Percentiles rank a stretch among this genome's conserved stretches.
Conservation (phyloP, 2,329 filamentous ascomycete genomes). For the Cladosporium cucumerinum region DNA sequence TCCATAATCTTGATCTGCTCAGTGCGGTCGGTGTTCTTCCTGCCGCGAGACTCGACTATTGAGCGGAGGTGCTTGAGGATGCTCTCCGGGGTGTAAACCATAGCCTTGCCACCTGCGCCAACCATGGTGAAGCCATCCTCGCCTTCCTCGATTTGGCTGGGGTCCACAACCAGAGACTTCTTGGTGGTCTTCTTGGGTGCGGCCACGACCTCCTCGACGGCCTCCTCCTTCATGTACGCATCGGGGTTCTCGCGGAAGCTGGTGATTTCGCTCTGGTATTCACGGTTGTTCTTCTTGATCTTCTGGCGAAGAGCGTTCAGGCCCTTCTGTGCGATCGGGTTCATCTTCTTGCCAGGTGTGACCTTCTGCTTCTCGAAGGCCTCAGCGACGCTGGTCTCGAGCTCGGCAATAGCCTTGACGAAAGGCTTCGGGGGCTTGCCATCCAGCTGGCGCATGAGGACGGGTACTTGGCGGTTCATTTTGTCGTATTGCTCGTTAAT, state of each 20-base stretch:
- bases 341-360: constrained; percentile 90
- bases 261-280: constrained; percentile 83
- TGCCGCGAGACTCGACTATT: constrained; percentile 92
- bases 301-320: constrained; percentile 97
- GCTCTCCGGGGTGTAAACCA: constrained; percentile 93
- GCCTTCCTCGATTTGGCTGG: constrained; percentile 55
- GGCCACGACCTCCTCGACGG: constrained; percentile 62
- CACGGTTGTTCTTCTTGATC: constrained; percentile 98
- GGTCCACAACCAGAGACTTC: constrained; percentile 51
- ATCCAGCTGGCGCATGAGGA: constrained; percentile 54
- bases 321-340: constrained; percentile 87
- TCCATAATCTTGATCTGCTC: constrained; percentile 99
- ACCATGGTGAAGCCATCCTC: constrained; percentile 88
- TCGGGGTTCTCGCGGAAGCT: constrained; percentile 82
- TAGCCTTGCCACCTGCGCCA: constrained; percentile 79
- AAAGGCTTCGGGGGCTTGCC: constrained; percentile 85
- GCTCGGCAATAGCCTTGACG: constrained; percentile 85
- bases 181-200: constrained; percentile 50
- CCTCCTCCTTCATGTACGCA: constrained; percentile 79
- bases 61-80: constrained; percentile 94
- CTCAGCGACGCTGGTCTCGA: constrained; percentile 94
- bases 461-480: constrained; percentile 53
- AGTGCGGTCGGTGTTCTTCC: constrained; percentile 94
- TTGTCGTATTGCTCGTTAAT: constrained; percentile 62
- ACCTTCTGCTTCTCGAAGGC: constrained; percentile 94